phyloP scores from a whole-genome alignment of 2,329 filamentous ascomycete genomes.

The Rhexocercosporidium sp. region DNA sequence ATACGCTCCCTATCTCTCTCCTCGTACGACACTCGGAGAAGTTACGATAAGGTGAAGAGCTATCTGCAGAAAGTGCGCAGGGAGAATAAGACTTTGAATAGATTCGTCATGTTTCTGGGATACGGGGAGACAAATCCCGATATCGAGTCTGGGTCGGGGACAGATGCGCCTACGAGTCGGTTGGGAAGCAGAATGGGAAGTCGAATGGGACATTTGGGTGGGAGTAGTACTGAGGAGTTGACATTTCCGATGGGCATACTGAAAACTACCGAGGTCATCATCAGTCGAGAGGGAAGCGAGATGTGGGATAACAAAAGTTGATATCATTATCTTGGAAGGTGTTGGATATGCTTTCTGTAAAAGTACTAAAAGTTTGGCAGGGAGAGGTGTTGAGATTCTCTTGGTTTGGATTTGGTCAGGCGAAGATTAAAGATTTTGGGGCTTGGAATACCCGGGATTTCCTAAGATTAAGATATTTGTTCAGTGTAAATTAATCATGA shows the following conservation, averaged over 20 bases:
- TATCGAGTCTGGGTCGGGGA: conserved; percentile 1
- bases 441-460: neutral
- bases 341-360: neutral
- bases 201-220: neutral
- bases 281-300: conserved; percentile 17
- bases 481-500: neutral
- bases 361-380: neutral
- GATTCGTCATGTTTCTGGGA: conserved; percentile 9
- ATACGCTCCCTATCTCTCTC: conserved; percentile 16
- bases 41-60: conserved; percentile 12
- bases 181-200: conserved; percentile 1
- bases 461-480: neutral
- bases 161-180: neutral
- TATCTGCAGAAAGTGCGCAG: neutral
- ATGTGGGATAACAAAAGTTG: neutral
- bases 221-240: conserved; percentile 22
- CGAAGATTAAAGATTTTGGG: too few relatives aligned
- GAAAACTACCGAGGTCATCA: conserved; percentile 25
- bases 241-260: conserved; percentile 22
- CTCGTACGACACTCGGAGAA: conserved; percentile 8
- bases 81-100: conserved; percentile 14
- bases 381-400: neutral
- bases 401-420: neutral
- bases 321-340: neutral
- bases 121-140: conserved; percentile 10